Percentiles rank a stretch among this genome's conserved stretches.
These are phyloP conservation scores for Aphanomyces cochlioides DNA, from an alignment of 352 stramenopile genomes.

Conservation along the genomic window DNA sequence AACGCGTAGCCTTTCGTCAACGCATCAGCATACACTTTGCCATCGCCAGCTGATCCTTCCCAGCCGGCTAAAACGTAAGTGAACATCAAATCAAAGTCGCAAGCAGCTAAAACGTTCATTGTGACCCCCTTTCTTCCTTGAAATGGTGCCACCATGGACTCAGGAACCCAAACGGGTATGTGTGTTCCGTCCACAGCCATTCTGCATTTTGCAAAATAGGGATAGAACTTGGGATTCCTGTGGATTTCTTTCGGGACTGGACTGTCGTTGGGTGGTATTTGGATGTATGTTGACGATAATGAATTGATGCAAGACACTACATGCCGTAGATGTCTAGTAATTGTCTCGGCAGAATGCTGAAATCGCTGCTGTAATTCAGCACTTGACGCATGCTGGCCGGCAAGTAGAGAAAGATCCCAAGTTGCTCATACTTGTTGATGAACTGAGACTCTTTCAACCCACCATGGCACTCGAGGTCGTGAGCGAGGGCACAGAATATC, in stretches of 20 bases:
- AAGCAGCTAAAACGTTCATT: slow-evolving; percentile 27
- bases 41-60: slow-evolving; percentile 8
- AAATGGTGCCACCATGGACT: not conserved
- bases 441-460: not conserved
- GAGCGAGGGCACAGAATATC: slow-evolving; percentile 3
- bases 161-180: not conserved
- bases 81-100: slow-evolving; percentile 25
- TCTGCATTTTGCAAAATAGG: not conserved
- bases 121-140: slow-evolving; percentile 30
- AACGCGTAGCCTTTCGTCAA: not conserved
- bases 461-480: not conserved
- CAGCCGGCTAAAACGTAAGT: slow-evolving; percentile 21
- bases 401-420: slow-evolving; percentile 2
- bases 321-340: not conserved
- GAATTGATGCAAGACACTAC: not conserved
- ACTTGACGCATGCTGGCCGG: slow-evolving; percentile 9
- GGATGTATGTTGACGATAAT: not conserved
- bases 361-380: slow-evolving; percentile 8
- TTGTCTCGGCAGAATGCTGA: slow-evolving; percentile 14
- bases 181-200: slow-evolving; percentile 15
- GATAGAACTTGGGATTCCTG: not conserved
- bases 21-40: slow-evolving; percentile 5
- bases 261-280: not conserved
- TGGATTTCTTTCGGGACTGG: not conserved
- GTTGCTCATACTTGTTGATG: not conserved